Evolutionary conservation across 768 basidiomycete species (phyloP).

Genomic region (Mycena filopes): DNA sequence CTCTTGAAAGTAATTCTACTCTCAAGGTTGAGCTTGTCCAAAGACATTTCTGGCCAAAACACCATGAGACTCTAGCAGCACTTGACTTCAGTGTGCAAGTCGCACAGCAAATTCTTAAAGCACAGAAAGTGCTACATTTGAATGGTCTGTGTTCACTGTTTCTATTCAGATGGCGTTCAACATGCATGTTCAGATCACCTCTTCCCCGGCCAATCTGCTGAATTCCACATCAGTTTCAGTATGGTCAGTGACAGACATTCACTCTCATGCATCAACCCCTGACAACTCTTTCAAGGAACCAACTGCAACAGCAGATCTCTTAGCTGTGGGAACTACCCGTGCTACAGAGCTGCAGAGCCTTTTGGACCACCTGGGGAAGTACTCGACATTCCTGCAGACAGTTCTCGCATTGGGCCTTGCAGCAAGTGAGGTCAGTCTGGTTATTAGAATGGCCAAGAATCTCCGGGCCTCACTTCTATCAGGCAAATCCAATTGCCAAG

Average conservation of each 20-base stretch:
- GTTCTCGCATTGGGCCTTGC: neutral
- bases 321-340: neutral
- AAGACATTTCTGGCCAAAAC: neutral
- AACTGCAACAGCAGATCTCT: neutral
- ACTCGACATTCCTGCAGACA: slow-evolving; percentile 29
- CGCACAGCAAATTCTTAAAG: neutral
- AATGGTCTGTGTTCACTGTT: slow-evolving; percentile 2
- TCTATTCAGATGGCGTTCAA: neutral
- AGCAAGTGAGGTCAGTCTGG: slow-evolving; percentile 1
- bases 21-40: slow-evolving; percentile 5
- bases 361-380: slow-evolving; percentile 31
- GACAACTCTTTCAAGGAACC: neutral
- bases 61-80: neutral
- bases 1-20: slow-evolving; percentile 8
- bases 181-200: slow-evolving; percentile 6
- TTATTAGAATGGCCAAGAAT: slow-evolving; percentile 1
- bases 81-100: slow-evolving; percentile 1
- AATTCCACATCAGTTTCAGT: slow-evolving; percentile 11
- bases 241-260: slow-evolving; percentile 4
- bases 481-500: slow-evolving; percentile 36
- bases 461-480: slow-evolving; percentile 29
- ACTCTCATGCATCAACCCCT: neutral
- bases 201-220: neutral
- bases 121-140: slow-evolving; percentile 7
- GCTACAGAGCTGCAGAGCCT: slow-evolving; percentile 22